These are phyloP conservation scores for Boehmeria nivea DNA, from an alignment of 306 rosid species.

Conservation along the genomic window DNA sequence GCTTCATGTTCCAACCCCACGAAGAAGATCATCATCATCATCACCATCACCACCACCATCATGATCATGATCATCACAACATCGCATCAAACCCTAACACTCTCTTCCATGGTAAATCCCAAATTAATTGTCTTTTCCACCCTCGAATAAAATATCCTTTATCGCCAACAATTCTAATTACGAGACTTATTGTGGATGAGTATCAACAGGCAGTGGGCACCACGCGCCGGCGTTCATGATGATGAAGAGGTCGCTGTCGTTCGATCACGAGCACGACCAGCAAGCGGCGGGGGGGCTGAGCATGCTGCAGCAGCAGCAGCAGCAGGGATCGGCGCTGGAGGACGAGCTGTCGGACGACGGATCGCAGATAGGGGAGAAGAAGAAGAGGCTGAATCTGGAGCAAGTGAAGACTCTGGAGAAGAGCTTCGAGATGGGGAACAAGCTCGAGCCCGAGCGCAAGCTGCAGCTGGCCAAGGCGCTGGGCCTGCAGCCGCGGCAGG, in stretches of 20 bases:
- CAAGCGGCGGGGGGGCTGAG: conserved; percentile 10
- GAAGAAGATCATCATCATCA: conserved; percentile 45
- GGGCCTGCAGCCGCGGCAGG: conserved; percentile 80
- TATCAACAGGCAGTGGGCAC: conserved; percentile 7
- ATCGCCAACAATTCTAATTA: too few species aligned
- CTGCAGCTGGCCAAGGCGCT: conserved; percentile 75
- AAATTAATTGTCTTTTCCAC: too few species aligned
- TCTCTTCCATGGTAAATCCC: conserved; percentile 43
- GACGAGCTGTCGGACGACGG: conserved; percentile 91
- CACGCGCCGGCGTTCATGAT: conserved; percentile 31
- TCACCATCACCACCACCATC: conserved; percentile 34
- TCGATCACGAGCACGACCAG: conserved; percentile 21
- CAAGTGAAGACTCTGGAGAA: conserved; percentile 90
- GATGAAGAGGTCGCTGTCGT: conserved; percentile 90
- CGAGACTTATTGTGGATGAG: background rate
- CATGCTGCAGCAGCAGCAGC: conserved; percentile 18
- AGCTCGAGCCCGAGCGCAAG: conserved; percentile 93
- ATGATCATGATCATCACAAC: conserved; percentile 22
- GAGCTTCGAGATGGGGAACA: conserved; percentile 87
- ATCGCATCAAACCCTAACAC: background rate
- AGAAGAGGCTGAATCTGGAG: conserved; percentile 72
- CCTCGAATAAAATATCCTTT: too few species aligned
- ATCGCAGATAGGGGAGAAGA: conserved; percentile 77
- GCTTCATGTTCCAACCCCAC: conserved; percentile 68
- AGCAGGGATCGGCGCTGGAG: conserved; percentile 38